Evolutionary conservation across 306 rosid species (phyloP).

Genomic region (Coriaria nepalensis): DNA sequence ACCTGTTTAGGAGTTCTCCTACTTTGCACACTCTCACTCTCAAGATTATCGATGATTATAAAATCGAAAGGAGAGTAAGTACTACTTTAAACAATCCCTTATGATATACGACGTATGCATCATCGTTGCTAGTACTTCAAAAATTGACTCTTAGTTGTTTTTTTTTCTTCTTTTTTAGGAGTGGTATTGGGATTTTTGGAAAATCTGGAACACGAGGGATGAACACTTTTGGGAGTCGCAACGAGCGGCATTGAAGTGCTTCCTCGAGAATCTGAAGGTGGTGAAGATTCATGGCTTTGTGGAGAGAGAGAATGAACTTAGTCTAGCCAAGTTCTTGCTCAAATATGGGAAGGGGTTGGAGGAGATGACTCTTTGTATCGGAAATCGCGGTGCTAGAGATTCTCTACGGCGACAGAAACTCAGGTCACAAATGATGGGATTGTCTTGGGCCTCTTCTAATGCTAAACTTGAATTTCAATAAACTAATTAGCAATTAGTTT

Average conservation of each 20-base stretch:
- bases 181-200: conserved; percentile 76
- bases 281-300: conserved; percentile 56
- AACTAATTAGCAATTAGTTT: neutral
- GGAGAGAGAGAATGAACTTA: conserved; percentile 66
- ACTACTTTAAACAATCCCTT: neutral
- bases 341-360: conserved; percentile 57
- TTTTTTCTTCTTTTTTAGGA: conserved; percentile 20
- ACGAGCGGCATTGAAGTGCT: conserved; percentile 27
- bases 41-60: conserved; percentile 32
- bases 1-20: conserved; percentile 52
- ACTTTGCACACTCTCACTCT: conserved; percentile 39
- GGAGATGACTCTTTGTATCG: conserved; percentile 39
- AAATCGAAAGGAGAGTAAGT: conserved; percentile 50
- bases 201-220: conserved; percentile 33
- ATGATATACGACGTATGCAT: neutral
- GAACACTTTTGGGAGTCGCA: conserved; percentile 75
- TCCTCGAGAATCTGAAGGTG: conserved; percentile 45
- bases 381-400: conserved; percentile 31
- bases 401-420: conserved; percentile 47
- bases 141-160: conserved; percentile 3
- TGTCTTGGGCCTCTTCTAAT: conserved; percentile 69
- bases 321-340: conserved; percentile 56
- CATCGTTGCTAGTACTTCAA: neutral
- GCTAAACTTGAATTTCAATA: conserved; percentile 50
- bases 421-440: conserved; percentile 62